These are phyloP conservation scores for Aspergillus avenaceus DNA, from an alignment of 495 filamentous ascomycete genomes.

Conservation along the genomic window DNA sequence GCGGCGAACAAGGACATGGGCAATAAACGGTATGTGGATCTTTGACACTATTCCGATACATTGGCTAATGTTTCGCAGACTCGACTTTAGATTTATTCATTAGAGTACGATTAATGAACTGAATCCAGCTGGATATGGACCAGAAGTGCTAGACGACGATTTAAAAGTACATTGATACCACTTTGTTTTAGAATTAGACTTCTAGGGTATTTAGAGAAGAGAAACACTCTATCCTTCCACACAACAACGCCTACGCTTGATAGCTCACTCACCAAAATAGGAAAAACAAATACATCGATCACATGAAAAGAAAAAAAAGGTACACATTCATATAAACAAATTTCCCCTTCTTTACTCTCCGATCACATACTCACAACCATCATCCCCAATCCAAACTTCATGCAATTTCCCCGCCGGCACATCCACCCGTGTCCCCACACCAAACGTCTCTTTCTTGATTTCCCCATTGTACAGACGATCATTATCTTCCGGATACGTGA, in stretches of 20 bases:
- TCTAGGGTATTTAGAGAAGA: too few relatives aligned
- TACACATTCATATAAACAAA: background rate
- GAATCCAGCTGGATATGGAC: slow-evolving; percentile 5
- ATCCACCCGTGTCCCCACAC: slow-evolving; percentile 66
- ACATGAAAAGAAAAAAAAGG: too few relatives aligned
- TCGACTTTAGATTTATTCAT: slow-evolving; percentile 53
- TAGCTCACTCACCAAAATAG: too few relatives aligned
- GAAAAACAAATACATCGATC: too few relatives aligned
- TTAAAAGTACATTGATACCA: background rate
- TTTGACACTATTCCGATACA: background rate
- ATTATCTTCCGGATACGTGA: slow-evolving; percentile 68
- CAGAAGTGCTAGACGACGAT: background rate
- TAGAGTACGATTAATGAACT: slow-evolving; percentile 16
- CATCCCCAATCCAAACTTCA: slow-evolving; percentile 77
- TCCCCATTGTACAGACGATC: slow-evolving; percentile 30
- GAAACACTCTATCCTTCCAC: too few relatives aligned
- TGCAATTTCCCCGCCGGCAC: slow-evolving; percentile 67
- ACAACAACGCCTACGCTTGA: too few relatives aligned
- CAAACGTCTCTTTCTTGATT: slow-evolving; percentile 61
- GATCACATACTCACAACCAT: slow-evolving; percentile 83
- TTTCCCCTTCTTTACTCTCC: slow-evolving; percentile 60
- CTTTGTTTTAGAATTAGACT: slow-evolving; percentile 1
- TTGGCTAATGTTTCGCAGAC: slow-evolving; percentile 18
- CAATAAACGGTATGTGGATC: slow-evolving; percentile 55
- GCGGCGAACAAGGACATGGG: slow-evolving; percentile 61